These are phyloP conservation scores for Suhomyces canberraensis DNA, from an alignment of 805 yeast genomes.

Conservation along the genomic window DNA sequence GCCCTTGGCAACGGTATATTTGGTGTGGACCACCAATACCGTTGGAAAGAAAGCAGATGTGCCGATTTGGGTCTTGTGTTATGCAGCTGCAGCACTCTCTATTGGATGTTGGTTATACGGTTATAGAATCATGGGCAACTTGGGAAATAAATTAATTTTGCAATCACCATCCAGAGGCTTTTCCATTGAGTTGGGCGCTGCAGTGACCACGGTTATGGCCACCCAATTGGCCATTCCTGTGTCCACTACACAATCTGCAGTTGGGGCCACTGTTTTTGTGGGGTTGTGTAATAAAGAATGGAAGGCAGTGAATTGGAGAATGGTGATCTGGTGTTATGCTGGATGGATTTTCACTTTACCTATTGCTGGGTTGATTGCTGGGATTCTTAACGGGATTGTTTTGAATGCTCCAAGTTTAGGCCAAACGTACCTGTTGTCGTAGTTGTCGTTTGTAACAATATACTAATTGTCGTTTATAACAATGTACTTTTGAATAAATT, in stretches of 20 bases:
- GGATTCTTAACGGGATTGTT: constrained; percentile 59
- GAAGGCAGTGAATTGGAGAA: constrained; percentile 71
- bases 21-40: constrained; percentile 54
- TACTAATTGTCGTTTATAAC: no score
- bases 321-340: constrained; percentile 65
- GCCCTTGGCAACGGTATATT: constrained; percentile 64
- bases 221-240: constrained; percentile 69
- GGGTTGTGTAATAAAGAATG: constrained; percentile 67
- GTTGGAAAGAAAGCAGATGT: constrained; percentile 49
- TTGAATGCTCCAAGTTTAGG: constrained; percentile 57
- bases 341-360: constrained; percentile 78
- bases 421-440: constrained; percentile 17
- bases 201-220: constrained; percentile 71
- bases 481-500: no score
- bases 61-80: constrained; percentile 70
- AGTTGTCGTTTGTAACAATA: neutral
- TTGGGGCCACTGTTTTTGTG: constrained; percentile 74
- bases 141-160: constrained; percentile 71
- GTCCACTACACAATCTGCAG: constrained; percentile 76
- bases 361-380: constrained; percentile 69
- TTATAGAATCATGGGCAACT: constrained; percentile 63
- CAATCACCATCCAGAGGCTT: constrained; percentile 81
- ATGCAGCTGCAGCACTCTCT: constrained; percentile 63
- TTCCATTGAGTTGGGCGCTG: constrained; percentile 74
- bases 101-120: constrained; percentile 72